Conservation (phyloP, 495 filamentous ascomycete genomes). For the Neurospora hispaniola region DNA sequence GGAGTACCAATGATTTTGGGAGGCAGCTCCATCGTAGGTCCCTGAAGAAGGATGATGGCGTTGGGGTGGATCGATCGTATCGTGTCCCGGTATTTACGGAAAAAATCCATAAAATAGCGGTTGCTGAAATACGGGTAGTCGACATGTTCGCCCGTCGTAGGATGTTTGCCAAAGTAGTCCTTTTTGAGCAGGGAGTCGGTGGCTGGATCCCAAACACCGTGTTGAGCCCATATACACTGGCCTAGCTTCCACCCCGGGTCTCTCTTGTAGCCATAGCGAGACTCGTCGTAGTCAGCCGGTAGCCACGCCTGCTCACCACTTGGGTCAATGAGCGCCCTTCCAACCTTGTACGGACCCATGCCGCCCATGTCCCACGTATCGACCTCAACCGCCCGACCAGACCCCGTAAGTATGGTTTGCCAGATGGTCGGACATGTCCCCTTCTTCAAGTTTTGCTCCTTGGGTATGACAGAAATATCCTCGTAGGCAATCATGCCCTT, state of each 20-base stretch:
- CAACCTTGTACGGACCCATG: constrained; percentile 83
- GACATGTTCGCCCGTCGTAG: constrained; percentile 55
- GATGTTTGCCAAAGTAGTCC: constrained; percentile 78
- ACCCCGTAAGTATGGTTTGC: constrained; percentile 85
- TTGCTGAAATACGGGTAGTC: constrained; percentile 82
- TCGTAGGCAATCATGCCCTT: constrained; percentile 78
- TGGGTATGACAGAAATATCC: constrained; percentile 71
- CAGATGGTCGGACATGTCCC: constrained; percentile 91
- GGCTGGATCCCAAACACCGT: constrained; percentile 85
- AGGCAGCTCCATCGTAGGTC: constrained; percentile 83
- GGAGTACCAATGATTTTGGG: constrained; percentile 76
- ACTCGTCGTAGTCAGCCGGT: constrained; percentile 67
- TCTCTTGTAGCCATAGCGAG: constrained; percentile 79
- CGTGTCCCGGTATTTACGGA: constrained; percentile 60
- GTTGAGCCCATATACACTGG: constrained; percentile 92
- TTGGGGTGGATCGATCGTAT: constrained; percentile 66
- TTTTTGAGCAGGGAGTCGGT: constrained; percentile 68
- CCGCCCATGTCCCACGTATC: constrained; percentile 89
- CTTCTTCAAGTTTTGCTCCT: constrained; percentile 84
- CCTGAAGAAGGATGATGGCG: constrained; percentile 83
- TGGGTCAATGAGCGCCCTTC: constrained; percentile 73
- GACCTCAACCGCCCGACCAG: constrained; percentile 79
- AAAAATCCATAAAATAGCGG: constrained; percentile 78
- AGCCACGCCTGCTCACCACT: constrained; percentile 81
- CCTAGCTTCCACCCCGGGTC: constrained; percentile 84